Evolutionary conservation across 176 grass and related monocot species (phyloP).

Genomic region (Pontederia paniculata): DNA sequence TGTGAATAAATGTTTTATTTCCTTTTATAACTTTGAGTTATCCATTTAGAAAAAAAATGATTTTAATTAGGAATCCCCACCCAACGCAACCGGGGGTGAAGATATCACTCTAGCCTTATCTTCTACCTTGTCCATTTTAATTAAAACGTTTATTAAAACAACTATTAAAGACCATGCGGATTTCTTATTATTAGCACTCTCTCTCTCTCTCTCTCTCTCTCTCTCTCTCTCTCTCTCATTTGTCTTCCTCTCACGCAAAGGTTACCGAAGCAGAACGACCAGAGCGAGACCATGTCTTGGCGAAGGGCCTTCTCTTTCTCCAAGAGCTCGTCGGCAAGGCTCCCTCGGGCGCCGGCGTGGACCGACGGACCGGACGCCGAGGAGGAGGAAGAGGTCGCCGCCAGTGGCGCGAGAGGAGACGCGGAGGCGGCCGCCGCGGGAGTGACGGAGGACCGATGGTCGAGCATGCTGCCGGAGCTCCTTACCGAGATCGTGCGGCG

Average conservation of each 20-base stretch:
- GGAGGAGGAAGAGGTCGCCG: neutral
- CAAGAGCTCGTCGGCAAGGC: conserved; percentile 4
- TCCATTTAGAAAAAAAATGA: too few species aligned
- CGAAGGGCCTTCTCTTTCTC: neutral
- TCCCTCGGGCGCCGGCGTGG: neutral
- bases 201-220: neutral
- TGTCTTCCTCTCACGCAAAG: neutral
- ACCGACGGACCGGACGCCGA: neutral
- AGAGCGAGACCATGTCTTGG: neutral
- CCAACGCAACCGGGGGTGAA: too few species aligned
- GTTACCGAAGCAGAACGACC: neutral
- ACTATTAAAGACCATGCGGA: too few species aligned
- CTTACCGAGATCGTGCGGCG: conserved; percentile 12
- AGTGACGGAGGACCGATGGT: conserved; percentile 14
- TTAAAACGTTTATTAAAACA: too few species aligned
- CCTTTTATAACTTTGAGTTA: too few species aligned
- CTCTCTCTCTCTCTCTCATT: neutral
- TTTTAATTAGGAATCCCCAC: too few species aligned
- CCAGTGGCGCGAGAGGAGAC: neutral
- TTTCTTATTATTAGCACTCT: neutral
- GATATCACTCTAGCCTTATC: too few species aligned
- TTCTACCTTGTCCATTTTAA: too few species aligned
- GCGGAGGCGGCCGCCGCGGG: neutral
- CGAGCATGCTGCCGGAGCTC: conserved; percentile 14
- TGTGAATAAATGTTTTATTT: too few species aligned